A percentile compares a stretch with the other conserved stretches of the same genome.
Evolutionary conservation across 768 basidiomycete species (phyloP).

Genomic region (Phylloporus scabripes): DNA sequence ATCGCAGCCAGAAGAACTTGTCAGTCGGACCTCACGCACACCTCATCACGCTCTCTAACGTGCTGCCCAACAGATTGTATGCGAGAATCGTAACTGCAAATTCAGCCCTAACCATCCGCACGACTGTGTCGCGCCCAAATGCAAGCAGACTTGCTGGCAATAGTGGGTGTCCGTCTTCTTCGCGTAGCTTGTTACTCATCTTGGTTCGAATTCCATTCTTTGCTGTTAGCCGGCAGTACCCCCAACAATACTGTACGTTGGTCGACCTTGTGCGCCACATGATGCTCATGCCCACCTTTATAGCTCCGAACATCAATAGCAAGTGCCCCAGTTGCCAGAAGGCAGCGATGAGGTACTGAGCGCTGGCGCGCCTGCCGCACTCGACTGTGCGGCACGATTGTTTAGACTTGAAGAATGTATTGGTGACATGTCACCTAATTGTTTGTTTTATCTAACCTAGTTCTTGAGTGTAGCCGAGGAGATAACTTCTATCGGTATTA

Average conservation of each 20-base stretch:
- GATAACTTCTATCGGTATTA: conserved; percentile 13
- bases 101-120: conserved; percentile 50
- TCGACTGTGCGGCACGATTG: conserved; percentile 4
- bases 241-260: conserved; percentile 43
- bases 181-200: conserved; percentile 11
- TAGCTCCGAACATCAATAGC: conserved; percentile 41
- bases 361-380: conserved; percentile 1
- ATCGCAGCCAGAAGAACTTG: conserved; percentile 36
- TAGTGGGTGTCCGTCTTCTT: conserved; percentile 32
- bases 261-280: not conserved
- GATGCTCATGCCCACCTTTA: not conserved
- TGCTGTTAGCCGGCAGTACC: conserved; percentile 35
- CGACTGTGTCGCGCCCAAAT: conserved; percentile 37
- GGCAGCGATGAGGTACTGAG: conserved; percentile 22
- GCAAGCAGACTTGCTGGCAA: conserved; percentile 44
- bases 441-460: conserved; percentile 16
- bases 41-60: conserved; percentile 6
- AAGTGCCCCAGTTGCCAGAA: conserved; percentile 39
- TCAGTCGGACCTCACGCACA: conserved; percentile 7
- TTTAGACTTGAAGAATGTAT: conserved; percentile 10
- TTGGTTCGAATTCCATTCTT: conserved; percentile 1
- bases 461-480: conserved; percentile 29
- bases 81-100: conserved; percentile 43
- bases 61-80: conserved; percentile 37
- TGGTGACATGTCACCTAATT: conserved; percentile 19